Evolutionary conservation across 1,284 basidiomycete species (phyloP).

Genomic region (Boletus albobrunnescens): DNA sequence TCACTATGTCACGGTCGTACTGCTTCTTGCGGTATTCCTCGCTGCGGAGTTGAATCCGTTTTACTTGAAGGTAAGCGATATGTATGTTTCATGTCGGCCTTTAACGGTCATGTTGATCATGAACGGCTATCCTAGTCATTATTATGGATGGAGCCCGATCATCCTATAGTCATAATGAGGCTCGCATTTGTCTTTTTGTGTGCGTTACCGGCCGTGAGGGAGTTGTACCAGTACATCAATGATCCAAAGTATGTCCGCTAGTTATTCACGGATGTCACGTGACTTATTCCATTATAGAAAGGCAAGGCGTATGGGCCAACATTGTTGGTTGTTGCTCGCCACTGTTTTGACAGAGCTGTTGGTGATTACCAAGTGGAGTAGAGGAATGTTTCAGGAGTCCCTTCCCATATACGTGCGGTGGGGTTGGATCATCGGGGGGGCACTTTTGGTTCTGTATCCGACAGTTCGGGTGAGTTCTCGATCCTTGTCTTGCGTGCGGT

Average conservation of each 20-base stretch:
- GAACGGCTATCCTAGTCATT: constrained; percentile 46
- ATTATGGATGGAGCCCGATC: constrained; percentile 85
- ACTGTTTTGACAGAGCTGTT: constrained; percentile 76
- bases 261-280: not conserved
- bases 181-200: constrained; percentile 76
- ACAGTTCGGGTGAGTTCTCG: constrained; percentile 48
- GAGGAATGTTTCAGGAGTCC: constrained; percentile 63
- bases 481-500: not conserved
- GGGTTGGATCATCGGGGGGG: constrained; percentile 57
- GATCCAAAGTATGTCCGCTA: constrained; percentile 59
- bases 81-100: constrained; percentile 9
- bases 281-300: constrained; percentile 40
- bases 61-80: constrained; percentile 64
- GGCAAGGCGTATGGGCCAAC: constrained; percentile 81
- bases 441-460: constrained; percentile 65
- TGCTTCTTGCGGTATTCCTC: constrained; percentile 74
- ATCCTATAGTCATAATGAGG: constrained; percentile 73
- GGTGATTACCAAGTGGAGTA: constrained; percentile 73
- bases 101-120: constrained; percentile 10
- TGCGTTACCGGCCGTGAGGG: constrained; percentile 75
- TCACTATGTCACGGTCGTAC: constrained; percentile 70
- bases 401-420: constrained; percentile 60
- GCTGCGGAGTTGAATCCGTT: constrained; percentile 81
- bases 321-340: constrained; percentile 78
- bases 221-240: constrained; percentile 76